Evolutionary conservation across 1,284 basidiomycete species (phyloP).

Genomic region (Trametes sp.): DNA sequence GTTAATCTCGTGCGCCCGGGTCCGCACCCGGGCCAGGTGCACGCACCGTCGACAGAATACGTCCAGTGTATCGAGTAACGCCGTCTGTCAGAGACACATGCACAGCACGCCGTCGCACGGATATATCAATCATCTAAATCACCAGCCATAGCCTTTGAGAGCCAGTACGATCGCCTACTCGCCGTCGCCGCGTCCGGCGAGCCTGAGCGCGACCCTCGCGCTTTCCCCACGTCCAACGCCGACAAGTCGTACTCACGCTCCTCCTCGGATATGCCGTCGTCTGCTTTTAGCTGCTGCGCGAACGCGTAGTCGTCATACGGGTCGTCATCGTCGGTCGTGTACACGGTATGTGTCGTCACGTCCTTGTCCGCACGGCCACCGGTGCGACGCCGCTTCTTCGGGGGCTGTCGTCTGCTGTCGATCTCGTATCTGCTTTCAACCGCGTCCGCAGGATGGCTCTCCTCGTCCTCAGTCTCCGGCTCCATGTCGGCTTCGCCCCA

Average conservation of each 20-base stretch:
- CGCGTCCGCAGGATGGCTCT: conserved; percentile 42
- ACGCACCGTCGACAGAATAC: conserved; percentile 14
- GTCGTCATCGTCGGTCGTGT: conserved; percentile 54
- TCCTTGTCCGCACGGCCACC: conserved; percentile 44
- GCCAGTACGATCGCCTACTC: conserved; percentile 52
- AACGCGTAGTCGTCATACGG: conserved; percentile 32
- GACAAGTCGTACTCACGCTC: conserved; percentile 45
- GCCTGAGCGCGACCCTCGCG: neutral
- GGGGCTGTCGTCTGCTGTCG: conserved; percentile 47
- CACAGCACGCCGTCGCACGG: conserved; percentile 1
- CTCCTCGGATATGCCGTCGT: conserved; percentile 39
- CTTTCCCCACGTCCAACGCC: conserved; percentile 16
- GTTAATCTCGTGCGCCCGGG: neutral
- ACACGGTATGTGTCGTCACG: conserved; percentile 48
- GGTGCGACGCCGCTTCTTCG: conserved; percentile 55
- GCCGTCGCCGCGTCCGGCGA: conserved; percentile 21
- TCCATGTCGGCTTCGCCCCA: conserved; percentile 54
- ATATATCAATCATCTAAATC: conserved; percentile 27
- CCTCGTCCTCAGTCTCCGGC: conserved; percentile 36
- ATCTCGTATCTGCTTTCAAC: conserved; percentile 65
- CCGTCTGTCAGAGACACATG: neutral
- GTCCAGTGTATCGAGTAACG: conserved; percentile 3
- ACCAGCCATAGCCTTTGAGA: conserved; percentile 48
- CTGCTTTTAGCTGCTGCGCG: conserved; percentile 28
- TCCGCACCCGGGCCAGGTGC: neutral